Evolutionary conservation across 805 yeast species (phyloP).

Genomic region (Brettanomyces anomalus): DNA sequence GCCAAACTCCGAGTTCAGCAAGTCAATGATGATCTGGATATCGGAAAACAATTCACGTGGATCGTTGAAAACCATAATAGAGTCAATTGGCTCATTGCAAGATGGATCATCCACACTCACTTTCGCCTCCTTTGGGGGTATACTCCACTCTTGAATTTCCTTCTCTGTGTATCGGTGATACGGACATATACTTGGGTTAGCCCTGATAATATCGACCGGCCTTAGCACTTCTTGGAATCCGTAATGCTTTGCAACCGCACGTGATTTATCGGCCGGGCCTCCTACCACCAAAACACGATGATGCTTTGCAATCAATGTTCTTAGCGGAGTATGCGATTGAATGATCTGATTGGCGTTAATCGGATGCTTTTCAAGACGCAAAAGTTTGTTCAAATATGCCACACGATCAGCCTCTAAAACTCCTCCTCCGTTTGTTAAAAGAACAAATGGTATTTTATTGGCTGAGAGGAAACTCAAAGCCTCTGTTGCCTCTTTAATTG

Average conservation of each 20-base stretch:
- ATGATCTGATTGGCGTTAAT: conserved; percentile 60
- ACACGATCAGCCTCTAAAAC: conserved; percentile 55
- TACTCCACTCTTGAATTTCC: conserved; percentile 35
- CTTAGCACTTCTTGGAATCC: conserved; percentile 72
- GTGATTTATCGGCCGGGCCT: conserved; percentile 66
- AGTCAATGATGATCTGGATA: conserved; percentile 65
- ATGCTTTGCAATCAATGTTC: conserved; percentile 42
- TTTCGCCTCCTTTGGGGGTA: conserved; percentile 20
- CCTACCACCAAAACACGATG: conserved; percentile 74
- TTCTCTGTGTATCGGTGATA: conserved; percentile 45
- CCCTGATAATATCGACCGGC: conserved; percentile 60
- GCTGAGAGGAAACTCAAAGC: conserved; percentile 40
- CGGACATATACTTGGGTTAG: conserved; percentile 57
- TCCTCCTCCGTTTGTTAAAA: conserved; percentile 91
- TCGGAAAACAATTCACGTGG: conserved; percentile 87
- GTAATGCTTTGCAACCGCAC: conserved; percentile 63
- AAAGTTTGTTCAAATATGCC: conserved; percentile 33
- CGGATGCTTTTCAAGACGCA: conserved; percentile 30
- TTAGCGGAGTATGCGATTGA: conserved; percentile 84
- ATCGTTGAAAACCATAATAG: conserved; percentile 77
- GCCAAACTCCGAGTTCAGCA: conserved; percentile 58
- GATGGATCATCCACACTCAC: conserved; percentile 17
- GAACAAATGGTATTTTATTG: conserved; percentile 61
- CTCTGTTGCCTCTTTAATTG: conserved; percentile 55
- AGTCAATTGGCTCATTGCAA: conserved; percentile 46